A percentile compares a stretch with the other conserved stretches of the same genome.
Conservation (phyloP, 2,329 filamentous ascomycete species). For the Harringtonia lauricola region DNA sequence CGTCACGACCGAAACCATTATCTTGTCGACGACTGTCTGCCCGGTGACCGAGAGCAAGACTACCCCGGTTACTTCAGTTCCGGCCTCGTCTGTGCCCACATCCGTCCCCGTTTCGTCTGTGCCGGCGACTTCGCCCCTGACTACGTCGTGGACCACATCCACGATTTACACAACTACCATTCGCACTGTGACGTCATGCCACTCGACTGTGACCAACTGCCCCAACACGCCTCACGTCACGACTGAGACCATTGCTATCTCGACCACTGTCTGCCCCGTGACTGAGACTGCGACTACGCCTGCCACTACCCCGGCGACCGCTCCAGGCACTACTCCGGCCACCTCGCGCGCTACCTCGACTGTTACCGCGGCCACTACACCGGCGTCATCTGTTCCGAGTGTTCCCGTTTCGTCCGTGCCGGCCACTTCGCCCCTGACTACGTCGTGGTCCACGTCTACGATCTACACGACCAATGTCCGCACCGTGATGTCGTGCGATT, state of each 20-base stretch:
- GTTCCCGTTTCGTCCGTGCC: no score
- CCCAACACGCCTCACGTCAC: neutral
- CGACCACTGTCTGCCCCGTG: neutral
- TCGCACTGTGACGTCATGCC: neutral
- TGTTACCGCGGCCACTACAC: neutral
- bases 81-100: no score
- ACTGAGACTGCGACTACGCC: neutral
- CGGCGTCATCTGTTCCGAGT: no score
- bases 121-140: no score
- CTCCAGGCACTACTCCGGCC: neutral
- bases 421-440: no score
- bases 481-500: slow-evolving; percentile 6
- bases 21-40: neutral
- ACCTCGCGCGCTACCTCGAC: neutral
- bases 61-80: no score
- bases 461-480: neutral
- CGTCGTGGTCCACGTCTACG: slow-evolving; percentile 7
- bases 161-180: neutral
- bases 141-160: no score
- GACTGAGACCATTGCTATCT: neutral
- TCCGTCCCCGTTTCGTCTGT: no score
- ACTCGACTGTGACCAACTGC: neutral
- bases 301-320: neutral
- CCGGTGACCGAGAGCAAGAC: no score
- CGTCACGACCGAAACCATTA: neutral